Evolutionary conservation across 768 basidiomycete species (phyloP), one percentile per base, ranked within the genome.

Genomic region (Rubroboletus pulcherrimus): DNA sequence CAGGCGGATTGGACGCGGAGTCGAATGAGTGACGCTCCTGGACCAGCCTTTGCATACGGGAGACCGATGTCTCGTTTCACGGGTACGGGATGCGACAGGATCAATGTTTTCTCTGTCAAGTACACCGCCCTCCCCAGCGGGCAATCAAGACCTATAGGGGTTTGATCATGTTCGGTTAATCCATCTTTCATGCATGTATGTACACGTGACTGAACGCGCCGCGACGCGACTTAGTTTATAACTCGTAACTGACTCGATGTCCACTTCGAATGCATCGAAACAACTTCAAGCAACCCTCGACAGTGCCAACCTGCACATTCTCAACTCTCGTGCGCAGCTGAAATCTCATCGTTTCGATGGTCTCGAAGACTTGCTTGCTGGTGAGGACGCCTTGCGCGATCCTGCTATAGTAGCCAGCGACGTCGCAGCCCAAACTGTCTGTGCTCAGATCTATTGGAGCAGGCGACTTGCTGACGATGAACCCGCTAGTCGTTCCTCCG

Each of bases 401-500:
- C 84, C 84, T 3, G 78, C 75, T 0, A 72, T 85, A 7, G 77
- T 86, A 11, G 78, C 80, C 26, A 77, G 75, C 39, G 82, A 87
- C 56, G 80, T 89, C 6, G 75, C 78, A 24, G 77, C 79, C 8
- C 86, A 88, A 56, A 76, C 80, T 37, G 87, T 87, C 51, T n/a
- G 85, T 66, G 6, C 7, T 40, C 45, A 19, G n/a, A 34, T 34
- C 29, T 44, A 1, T 49, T 42, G 5, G 5, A 3, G 2, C 39
- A 5, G 9, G 38, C 30, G 9, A 40, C 9, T 2, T 26, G 14
- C 58, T 60, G 43, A 71, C 42, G 39, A 35, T 17, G 8, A 12
- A 8, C 24, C 47, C n/a, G 3, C 15, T 50, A 90, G 89, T 76
- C 84, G 7, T 89, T 85, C 62, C 75, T 93, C 19, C 79, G 86